Evolutionary conservation across 768 basidiomycete genomes (phyloP).

Genomic region (Mycena crocata): DNA sequence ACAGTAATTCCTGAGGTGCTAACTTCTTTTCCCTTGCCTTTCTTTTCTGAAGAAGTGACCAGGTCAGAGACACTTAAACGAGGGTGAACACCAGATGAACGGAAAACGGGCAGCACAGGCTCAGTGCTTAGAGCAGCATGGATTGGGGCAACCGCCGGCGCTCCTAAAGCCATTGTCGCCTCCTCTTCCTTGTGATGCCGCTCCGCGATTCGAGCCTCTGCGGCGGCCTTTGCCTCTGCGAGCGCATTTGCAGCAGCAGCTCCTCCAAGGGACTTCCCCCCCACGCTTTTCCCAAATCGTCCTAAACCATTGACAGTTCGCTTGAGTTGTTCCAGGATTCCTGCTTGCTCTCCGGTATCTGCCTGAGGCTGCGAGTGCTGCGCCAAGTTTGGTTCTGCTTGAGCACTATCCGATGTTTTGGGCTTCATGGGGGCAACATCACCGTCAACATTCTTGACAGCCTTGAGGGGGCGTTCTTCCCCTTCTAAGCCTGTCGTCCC

Average conservation of each 20-base stretch:
- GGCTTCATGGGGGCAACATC: conserved; percentile 43
- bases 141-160: conserved; percentile 15
- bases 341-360: conserved; percentile 49
- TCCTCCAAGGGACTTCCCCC: conserved; percentile 74
- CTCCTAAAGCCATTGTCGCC: conserved; percentile 33
- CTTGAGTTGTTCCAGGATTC: conserved; percentile 74
- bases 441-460: conserved; percentile 56
- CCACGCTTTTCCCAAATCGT: conserved; percentile 65
- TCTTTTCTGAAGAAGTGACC: conserved; percentile 53
- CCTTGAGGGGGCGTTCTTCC: conserved; percentile 60
- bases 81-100: conserved; percentile 33
- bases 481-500: conserved; percentile 43
- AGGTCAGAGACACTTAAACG: conserved; percentile 74
- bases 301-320: conserved; percentile 78
- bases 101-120: neutral
- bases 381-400: neutral
- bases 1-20: conserved; percentile 29
- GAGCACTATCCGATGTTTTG: conserved; percentile 8
- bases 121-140: neutral
- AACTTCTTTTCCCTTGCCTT: conserved; percentile 47
- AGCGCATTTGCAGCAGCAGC: conserved; percentile 66
- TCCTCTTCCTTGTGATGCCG: conserved; percentile 62
- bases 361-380: conserved; percentile 13
- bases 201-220: conserved; percentile 78
- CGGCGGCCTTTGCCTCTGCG: conserved; percentile 74